Conservation (phyloP, 176 grass and related monocot genomes). For the Eragrostis nindensis region DNA sequence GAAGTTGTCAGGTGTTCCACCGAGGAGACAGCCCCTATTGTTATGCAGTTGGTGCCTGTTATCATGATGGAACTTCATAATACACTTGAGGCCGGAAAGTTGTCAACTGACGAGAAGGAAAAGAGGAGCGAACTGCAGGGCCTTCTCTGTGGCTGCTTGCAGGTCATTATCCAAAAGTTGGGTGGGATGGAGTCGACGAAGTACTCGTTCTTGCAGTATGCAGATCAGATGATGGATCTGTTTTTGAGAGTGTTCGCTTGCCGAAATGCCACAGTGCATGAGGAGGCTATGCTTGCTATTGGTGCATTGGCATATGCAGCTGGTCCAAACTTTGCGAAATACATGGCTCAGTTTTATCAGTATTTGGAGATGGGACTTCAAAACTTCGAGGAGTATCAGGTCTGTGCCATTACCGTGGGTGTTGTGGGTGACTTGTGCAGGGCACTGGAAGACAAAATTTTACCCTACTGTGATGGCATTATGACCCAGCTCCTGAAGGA, state of each 20-base stretch:
- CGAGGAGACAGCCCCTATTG: conserved; percentile 69
- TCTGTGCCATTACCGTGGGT: conserved; percentile 85
- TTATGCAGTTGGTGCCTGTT: conserved; percentile 77
- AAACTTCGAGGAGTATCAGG: conserved; percentile 94
- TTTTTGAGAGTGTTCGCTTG: conserved; percentile 88
- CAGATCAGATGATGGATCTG: conserved; percentile 87
- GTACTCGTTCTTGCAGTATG: conserved; percentile 77
- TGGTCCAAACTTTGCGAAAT: conserved; percentile 74
- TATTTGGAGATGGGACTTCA: conserved; percentile 93
- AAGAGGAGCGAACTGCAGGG: conserved; percentile 84
- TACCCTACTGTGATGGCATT: conserved; percentile 81
- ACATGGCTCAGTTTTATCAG: conserved; percentile 88
- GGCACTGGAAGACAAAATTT: conserved; percentile 84
- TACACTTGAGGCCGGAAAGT: conserved; percentile 68
- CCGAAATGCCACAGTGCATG: conserved; percentile 79
- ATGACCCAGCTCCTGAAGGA: conserved; percentile 90
- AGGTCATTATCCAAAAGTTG: conserved; percentile 90
- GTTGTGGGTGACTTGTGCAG: conserved; percentile 88
- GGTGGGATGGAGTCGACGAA: conserved; percentile 73
- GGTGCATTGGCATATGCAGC: conserved; percentile 89
- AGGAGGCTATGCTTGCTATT: conserved; percentile 92
- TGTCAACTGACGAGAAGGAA: conserved; percentile 83
- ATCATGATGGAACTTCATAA: conserved; percentile 85
- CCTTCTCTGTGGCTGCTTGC: conserved; percentile 78
- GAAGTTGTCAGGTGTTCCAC: conserved; percentile 83